Percentiles rank a stretch among this genome's conserved stretches.
Evolutionary conservation across 306 rosid genomes (phyloP).

Genomic region (Canavalia ensiformis): DNA sequence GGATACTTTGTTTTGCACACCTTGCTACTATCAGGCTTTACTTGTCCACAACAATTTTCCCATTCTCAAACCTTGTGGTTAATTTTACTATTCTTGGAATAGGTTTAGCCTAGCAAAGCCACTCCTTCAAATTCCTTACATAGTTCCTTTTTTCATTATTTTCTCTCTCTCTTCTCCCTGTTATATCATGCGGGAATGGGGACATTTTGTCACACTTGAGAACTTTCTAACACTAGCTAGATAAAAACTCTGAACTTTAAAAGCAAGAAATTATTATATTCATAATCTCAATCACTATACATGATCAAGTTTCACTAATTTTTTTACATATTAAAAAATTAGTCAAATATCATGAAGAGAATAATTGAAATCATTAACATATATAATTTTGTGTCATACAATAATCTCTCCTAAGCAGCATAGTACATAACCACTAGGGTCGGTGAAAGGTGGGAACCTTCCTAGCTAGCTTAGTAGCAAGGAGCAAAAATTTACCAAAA

Average conservation of each 20-base stretch:
- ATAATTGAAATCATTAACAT: no score
- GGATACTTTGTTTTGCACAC: slow-evolving; percentile 51
- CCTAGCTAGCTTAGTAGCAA: slow-evolving; percentile 40
- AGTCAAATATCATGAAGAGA: no score
- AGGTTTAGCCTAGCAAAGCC: slow-evolving; percentile 46
- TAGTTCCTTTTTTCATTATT: slow-evolving; percentile 26
- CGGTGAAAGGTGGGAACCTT: slow-evolving; percentile 46
- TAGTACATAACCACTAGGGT: slow-evolving; percentile 46
- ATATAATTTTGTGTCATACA: no score
- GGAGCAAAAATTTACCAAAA: slow-evolving; percentile 1
- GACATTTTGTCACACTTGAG: slow-evolving; percentile 48
- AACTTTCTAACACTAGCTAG: slow-evolving; percentile 40
- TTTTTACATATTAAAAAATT: no score
- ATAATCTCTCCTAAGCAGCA: slow-evolving; percentile 42
- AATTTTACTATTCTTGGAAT: slow-evolving; percentile 47
- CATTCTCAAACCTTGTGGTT: slow-evolving; percentile 51
- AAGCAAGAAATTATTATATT: no score
- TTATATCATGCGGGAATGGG: slow-evolving; percentile 39
- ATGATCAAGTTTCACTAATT: no score
- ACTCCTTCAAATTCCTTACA: slow-evolving; percentile 55
- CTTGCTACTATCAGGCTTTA: slow-evolving; percentile 55
- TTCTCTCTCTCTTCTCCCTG: neutral
- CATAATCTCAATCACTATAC: no score
- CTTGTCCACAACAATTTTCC: slow-evolving; percentile 51
- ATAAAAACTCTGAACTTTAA: slow-evolving; percentile 19